Evolutionary conservation across 192 early-diverging fungal species (phyloP), one percentile per base, ranked within the genome.

Genomic region (Obelidium mucronatum): DNA sequence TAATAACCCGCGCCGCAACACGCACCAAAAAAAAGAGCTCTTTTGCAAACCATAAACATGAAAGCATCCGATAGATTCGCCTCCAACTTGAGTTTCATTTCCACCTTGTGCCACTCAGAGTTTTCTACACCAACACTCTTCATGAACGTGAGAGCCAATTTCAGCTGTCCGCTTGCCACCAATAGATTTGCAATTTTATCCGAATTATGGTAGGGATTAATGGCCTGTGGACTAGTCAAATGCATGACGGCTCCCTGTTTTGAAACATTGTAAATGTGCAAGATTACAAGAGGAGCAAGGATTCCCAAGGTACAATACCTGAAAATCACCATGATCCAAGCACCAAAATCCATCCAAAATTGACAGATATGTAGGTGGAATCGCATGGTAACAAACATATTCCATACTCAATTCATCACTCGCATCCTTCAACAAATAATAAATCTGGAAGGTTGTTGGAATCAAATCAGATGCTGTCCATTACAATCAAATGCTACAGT

Each of bases 361-460:
- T n/a, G 19, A 8, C 31, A 24, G 35, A 17, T 37, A 65, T 22
- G 28, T 35, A 17, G 31, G 11, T 17, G 37, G 19, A 19, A 65
- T 65, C 11, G 28, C 63, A 19, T 34, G 8, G 11, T 34, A 17
- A 33, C 39, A 15, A 11, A 36, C 31, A 26, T 34, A 65, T 15
- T 65, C 63, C 34, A 34, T 19, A 35, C 63, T 65, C 8, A 24
- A 37, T 36, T 33, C 31, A 37, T 30, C 15, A 13, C 19, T 19
- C 8, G 39, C 37, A 26, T 65, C 63, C 39, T 65, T 65, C 31
- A 65, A 26, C 26, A 65, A 26, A 36, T 65, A 65, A 40, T 65
- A 65, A 26, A 65, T 40, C 63, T 65, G 35, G 56, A 5, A 30
- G 24, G 56, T 59, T 11, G 24, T 11, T 11, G 31, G 8, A 6